Conservation (phyloP, 2,329 filamentous ascomycete species). For the Colletotrichum gloeosporioides region DNA sequence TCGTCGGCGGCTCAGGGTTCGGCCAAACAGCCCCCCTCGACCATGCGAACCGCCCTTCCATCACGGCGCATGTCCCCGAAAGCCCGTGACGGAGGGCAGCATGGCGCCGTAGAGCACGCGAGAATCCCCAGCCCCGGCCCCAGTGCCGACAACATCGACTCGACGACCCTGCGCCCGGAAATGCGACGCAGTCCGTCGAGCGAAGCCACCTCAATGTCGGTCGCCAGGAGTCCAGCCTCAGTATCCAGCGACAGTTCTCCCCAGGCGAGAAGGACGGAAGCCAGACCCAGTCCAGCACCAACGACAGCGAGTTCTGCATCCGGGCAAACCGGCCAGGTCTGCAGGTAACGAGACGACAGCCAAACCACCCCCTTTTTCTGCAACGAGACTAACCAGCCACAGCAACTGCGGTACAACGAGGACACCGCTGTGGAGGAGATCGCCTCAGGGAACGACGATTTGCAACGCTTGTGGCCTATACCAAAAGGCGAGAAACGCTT, state of each 20-base stretch:
- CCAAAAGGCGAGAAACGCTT: slow-evolving; percentile 89
- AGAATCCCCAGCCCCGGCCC: slow-evolving; percentile 2
- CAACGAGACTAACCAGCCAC: slow-evolving; percentile 26
- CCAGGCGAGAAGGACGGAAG: not conserved
- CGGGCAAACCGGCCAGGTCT: slow-evolving; percentile 66
- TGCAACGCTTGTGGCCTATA: slow-evolving; percentile 98
- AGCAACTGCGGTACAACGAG: slow-evolving; percentile 96
- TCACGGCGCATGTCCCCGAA: slow-evolving; percentile 23
- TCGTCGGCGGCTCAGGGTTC: slow-evolving; percentile 16
- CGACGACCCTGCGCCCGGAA: not conserved
- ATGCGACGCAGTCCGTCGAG: slow-evolving; percentile 20
- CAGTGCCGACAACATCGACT: not conserved
- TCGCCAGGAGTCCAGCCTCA: slow-evolving; percentile 19
- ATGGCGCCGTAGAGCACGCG: not conserved
- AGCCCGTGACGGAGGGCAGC: slow-evolving; percentile 6
- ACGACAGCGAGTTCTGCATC: slow-evolving; percentile 18
- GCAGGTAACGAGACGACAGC: slow-evolving; percentile 59
- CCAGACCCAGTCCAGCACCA: slow-evolving; percentile 17
- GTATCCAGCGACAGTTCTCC: slow-evolving; percentile 16
- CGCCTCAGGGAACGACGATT: slow-evolving; percentile 90
- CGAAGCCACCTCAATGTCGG: slow-evolving; percentile 15
- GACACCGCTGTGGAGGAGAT: slow-evolving; percentile 93
- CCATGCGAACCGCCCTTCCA: slow-evolving; percentile 22
- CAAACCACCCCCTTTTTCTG: not conserved
- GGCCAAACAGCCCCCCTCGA: slow-evolving; percentile 12